phyloP scores from a whole-genome alignment of 176 grass and related monocot genomes.

The Triticum aestivum region DNA sequence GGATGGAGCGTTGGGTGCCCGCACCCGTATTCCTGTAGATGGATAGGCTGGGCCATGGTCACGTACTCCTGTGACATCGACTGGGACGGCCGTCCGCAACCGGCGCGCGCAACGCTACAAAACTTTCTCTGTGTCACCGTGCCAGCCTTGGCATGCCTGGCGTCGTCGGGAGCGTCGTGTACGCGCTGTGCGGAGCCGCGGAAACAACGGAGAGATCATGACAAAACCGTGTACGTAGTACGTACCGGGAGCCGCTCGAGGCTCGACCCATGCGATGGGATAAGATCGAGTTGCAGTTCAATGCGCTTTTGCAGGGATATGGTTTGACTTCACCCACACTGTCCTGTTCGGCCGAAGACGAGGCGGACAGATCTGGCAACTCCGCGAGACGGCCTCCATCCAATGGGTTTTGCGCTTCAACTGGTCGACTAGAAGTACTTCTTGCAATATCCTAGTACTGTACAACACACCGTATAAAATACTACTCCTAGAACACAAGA shows the following conservation, averaged over 20 bases:
- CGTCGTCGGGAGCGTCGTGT: neutral
- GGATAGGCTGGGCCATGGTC: neutral
- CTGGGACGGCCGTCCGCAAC: neutral
- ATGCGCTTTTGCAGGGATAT: neutral
- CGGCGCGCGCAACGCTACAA: neutral
- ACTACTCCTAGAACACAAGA: neutral
- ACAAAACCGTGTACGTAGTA: neutral
- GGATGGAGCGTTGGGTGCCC: neutral
- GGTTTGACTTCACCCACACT: neutral
- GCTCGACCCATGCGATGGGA: neutral
- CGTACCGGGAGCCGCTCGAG: neutral
- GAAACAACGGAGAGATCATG: neutral
- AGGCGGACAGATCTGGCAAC: neutral
- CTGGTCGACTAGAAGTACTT: neutral
- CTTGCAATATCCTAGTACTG: too few relatives aligned
- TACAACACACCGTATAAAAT: too few relatives aligned
- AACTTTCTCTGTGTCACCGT: neutral
- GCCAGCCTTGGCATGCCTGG: neutral
- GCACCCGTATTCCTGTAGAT: neutral
- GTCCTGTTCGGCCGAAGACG: neutral
- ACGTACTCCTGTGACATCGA: neutral
- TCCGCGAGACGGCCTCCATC: neutral
- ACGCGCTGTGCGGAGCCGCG: neutral
- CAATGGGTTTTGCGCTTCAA: neutral
- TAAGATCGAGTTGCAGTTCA: neutral